phyloP scores from a whole-genome alignment of 2,329 filamentous ascomycete species.

The Fusarium udum region DNA sequence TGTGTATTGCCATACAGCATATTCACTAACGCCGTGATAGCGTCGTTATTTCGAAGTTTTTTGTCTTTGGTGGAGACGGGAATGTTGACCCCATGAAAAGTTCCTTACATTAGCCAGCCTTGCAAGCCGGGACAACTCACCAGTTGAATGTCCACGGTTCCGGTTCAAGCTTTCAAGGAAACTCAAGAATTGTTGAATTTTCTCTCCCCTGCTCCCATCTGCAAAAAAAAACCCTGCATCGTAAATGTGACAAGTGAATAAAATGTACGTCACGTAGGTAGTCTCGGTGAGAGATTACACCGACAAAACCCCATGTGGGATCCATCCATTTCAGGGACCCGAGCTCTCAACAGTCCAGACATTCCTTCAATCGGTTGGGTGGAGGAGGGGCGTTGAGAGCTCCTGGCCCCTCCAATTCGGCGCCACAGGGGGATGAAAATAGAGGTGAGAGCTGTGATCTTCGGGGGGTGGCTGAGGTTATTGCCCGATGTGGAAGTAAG shows the following conservation, averaged over 20 bases:
- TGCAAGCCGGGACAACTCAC: neutral
- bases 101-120: neutral
- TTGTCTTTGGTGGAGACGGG: conserved; percentile 7
- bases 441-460: conserved; percentile 19
- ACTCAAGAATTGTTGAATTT: neutral
- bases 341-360: conserved; percentile 38
- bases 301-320: conserved; percentile 19
- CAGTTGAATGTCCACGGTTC: neutral
- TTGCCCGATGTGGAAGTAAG: conserved; percentile 2
- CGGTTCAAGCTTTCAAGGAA: neutral
- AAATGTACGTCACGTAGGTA: neutral
- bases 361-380: conserved; percentile 28
- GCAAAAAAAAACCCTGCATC: neutral
- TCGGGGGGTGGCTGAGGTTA: conserved; percentile 24
- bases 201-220: neutral
- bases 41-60: neutral
- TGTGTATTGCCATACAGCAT: neutral
- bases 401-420: conserved; percentile 17
- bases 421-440: conserved; percentile 18
- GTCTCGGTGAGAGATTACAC: conserved; percentile 36
- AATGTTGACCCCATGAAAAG: conserved; percentile 31
- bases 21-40: neutral
- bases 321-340: conserved; percentile 14
- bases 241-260: neutral
- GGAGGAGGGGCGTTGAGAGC: conserved; percentile 31